phyloP scores from a whole-genome alignment of 2,329 filamentous ascomycete species.

The Albophoma yamanashiensis region DNA sequence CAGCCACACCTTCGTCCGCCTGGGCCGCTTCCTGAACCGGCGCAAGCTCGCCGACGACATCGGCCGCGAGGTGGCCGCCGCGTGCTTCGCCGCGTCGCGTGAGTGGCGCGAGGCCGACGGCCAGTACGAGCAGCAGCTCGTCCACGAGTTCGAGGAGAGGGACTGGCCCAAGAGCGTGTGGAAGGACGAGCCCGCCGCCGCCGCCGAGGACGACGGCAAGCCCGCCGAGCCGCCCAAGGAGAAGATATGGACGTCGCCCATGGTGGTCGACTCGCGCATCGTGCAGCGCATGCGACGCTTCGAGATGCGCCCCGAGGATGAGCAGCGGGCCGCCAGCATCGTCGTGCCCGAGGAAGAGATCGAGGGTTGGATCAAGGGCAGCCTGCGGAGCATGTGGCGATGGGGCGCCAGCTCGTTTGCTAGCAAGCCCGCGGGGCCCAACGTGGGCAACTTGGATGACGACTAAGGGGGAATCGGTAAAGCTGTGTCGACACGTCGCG shows the following conservation, averaged over 20 bases:
- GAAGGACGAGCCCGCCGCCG: slow-evolving; percentile 36
- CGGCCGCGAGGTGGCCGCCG: slow-evolving; percentile 77
- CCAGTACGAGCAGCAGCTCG: slow-evolving; percentile 32
- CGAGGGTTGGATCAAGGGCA: slow-evolving; percentile 57
- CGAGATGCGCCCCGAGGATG: slow-evolving; percentile 57
- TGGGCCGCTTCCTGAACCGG: slow-evolving; percentile 80
- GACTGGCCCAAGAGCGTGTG: slow-evolving; percentile 79
- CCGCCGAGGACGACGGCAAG: slow-evolving; percentile 27
- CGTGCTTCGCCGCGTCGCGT: slow-evolving; percentile 55
- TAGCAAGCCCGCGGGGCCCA: slow-evolving; percentile 27
- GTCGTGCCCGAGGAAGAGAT: slow-evolving; percentile 56
- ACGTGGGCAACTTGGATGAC: slow-evolving; percentile 28
- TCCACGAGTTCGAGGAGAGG: slow-evolving; percentile 60
- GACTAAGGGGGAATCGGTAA: slow-evolving; percentile 11
- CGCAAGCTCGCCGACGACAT: slow-evolving; percentile 78
- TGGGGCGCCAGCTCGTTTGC: slow-evolving; percentile 35
- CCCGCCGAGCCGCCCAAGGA: slow-evolving; percentile 40
- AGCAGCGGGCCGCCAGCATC: slow-evolving; percentile 53
- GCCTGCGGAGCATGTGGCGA: slow-evolving; percentile 39
- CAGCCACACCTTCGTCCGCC: slow-evolving; percentile 73
- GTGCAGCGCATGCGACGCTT: slow-evolving; percentile 72
- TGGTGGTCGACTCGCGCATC: slow-evolving; percentile 69
- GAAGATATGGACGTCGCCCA: slow-evolving; percentile 62
- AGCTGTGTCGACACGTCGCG: not conserved
- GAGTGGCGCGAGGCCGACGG: slow-evolving; percentile 35